A percentile compares a stretch with the other conserved stretches of the same genome.
phyloP scores from a whole-genome alignment of 1,284 basidiomycete species.

The Somion occarium region DNA sequence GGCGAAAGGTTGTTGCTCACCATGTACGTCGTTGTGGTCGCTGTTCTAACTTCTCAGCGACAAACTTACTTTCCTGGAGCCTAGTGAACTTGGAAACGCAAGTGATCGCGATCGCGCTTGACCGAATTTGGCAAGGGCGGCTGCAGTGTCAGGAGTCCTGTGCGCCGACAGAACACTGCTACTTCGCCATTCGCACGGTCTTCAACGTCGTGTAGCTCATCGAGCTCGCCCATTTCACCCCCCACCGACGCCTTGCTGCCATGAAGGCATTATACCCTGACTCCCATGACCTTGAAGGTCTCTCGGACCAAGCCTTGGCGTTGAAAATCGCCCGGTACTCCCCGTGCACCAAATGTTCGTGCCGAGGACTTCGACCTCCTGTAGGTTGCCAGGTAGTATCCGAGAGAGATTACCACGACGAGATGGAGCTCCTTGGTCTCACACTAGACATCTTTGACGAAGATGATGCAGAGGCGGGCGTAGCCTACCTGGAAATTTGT shows the following conservation, averaged over 20 bases:
- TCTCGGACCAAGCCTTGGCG: constrained; percentile 45
- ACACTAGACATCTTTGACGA: constrained; percentile 67
- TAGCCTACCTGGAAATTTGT: constrained; percentile 63
- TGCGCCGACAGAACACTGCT: neutral
- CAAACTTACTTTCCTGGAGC: neutral
- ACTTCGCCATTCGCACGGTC: neutral
- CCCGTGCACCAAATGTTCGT: constrained; percentile 57
- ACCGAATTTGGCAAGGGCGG: neutral
- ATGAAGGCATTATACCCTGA: constrained; percentile 67
- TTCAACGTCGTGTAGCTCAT: neutral
- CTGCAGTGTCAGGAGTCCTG: neutral
- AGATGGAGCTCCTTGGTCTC: constrained; percentile 39
- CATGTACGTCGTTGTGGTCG: no score
- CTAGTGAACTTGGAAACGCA: neutral
- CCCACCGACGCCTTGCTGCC: constrained; percentile 3
- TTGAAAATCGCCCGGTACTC: constrained; percentile 76
- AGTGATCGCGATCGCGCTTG: neutral
- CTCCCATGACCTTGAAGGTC: constrained; percentile 40
- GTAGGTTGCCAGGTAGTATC: constrained; percentile 49
- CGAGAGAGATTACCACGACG: constrained; percentile 40
- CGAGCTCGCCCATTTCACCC: neutral
- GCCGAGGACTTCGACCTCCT: constrained; percentile 66
- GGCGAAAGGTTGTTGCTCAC: no score
- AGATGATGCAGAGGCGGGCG: constrained; percentile 30
- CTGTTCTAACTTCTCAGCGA: neutral